These are phyloP conservation scores for Lippia alba DNA, from an alignment of 305 asterid genomes.

Conservation along the genomic window DNA sequence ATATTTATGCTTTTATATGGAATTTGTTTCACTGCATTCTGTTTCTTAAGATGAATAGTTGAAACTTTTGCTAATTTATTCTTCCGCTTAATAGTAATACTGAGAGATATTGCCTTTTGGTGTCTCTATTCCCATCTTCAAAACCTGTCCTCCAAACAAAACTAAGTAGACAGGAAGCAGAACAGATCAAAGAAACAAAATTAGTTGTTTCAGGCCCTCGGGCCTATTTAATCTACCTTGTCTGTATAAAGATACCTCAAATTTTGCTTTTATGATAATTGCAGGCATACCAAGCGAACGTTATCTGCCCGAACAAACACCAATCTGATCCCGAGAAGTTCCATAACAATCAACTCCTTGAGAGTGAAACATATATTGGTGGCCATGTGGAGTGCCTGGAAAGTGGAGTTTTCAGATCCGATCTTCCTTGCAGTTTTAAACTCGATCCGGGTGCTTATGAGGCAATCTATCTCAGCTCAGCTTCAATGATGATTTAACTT, in stretches of 20 bases:
- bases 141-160: background rate
- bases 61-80: constrained; percentile 21
- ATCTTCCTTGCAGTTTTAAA: constrained; percentile 92
- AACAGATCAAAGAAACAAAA: constrained; percentile 29
- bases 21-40: constrained; percentile 21
- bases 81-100: constrained; percentile 20
- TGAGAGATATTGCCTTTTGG: constrained; percentile 30
- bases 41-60: constrained; percentile 7
- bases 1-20: constrained; percentile 21
- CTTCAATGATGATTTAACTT: constrained; percentile 28
- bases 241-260: constrained; percentile 24
- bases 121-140: constrained; percentile 24
- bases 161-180: constrained; percentile 10
- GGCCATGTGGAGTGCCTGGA: constrained; percentile 99
- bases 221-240: constrained; percentile 23
- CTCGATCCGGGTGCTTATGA: constrained; percentile 92
- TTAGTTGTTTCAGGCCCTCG: constrained; percentile 28
- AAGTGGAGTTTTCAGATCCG: constrained; percentile 99
- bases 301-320: constrained; percentile 97
- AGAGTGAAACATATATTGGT: constrained; percentile 98
- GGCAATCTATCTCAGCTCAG: constrained; percentile 49
- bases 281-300: constrained; percentile 96
- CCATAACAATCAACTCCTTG: constrained; percentile 78
- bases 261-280: constrained; percentile 41
- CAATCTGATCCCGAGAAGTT: constrained; percentile 98